Evolutionary conservation across 371 early-diverging fungal species (phyloP).

Genomic region (Entomophthora muscae): DNA sequence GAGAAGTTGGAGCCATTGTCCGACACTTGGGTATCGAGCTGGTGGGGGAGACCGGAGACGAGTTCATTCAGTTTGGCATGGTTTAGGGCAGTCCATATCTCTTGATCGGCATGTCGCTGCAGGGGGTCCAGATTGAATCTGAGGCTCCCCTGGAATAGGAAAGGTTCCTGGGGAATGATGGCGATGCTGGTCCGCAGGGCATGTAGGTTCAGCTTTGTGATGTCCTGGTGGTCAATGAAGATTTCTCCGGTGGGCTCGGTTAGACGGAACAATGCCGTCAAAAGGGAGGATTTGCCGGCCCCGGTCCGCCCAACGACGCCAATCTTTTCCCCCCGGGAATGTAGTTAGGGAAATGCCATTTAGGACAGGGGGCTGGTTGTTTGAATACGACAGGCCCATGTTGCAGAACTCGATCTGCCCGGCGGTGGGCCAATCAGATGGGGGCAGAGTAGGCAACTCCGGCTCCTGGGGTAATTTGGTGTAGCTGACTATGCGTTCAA

Average conservation of each 20-base stretch:
- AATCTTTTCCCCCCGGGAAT: slow-evolving; percentile 30
- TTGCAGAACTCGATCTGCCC: slow-evolving; percentile 35
- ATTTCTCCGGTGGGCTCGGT: slow-evolving; percentile 41
- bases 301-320: slow-evolving; percentile 41
- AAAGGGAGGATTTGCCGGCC: slow-evolving; percentile 33
- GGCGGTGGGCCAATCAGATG: not conserved
- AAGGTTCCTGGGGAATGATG: slow-evolving; percentile 56
- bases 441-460: slow-evolving; percentile 17
- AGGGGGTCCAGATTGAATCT: slow-evolving; percentile 72
- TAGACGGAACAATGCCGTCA: slow-evolving; percentile 37
- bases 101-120: slow-evolving; percentile 46
- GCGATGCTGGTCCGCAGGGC: slow-evolving; percentile 37
- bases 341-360: slow-evolving; percentile 32
- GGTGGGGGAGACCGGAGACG: slow-evolving; percentile 27
- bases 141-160: slow-evolving; percentile 52
- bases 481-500: slow-evolving; percentile 30
- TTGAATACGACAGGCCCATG: slow-evolving; percentile 30
- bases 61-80: slow-evolving; percentile 33
- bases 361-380: slow-evolving; percentile 38
- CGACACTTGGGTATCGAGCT: slow-evolving; percentile 38
- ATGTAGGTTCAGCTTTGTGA: slow-evolving; percentile 30
- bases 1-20: slow-evolving; percentile 75
- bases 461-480: slow-evolving; percentile 30
- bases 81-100: slow-evolving; percentile 61
- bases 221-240: slow-evolving; percentile 40